Conservation (phyloP, 2,329 filamentous ascomycete species). For the Ceratocystis colombiana region DNA sequence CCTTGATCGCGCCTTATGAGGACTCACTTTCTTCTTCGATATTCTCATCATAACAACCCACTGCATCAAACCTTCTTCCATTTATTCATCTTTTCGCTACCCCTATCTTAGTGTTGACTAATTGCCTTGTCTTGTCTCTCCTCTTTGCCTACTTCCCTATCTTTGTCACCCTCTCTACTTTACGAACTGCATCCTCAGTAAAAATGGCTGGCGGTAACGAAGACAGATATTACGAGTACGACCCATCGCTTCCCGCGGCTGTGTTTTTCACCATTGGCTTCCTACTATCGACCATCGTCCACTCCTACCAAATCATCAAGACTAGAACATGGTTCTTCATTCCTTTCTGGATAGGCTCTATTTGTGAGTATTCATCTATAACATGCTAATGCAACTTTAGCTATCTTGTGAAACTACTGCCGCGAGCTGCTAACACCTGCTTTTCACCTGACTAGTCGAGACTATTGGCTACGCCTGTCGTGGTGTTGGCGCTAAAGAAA, state of each 20-base stretch:
- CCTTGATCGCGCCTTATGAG: too few relatives aligned
- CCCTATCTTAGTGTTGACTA: too few relatives aligned
- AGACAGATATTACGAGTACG: conserved; percentile 37
- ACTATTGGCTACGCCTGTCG: conserved; percentile 27
- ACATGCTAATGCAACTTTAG: neutral
- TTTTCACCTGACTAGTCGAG: conserved; percentile 30
- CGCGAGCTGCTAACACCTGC: neutral
- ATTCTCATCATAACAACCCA: too few relatives aligned
- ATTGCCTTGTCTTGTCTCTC: too few relatives aligned
- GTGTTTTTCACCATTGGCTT: conserved; percentile 32
- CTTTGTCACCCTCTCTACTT: too few relatives aligned
- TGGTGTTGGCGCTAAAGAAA: conserved; percentile 28
- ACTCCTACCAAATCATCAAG: conserved; percentile 35
- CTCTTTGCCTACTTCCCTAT: too few relatives aligned
- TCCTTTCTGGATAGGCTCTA: conserved; percentile 42
- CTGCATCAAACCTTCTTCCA: too few relatives aligned
- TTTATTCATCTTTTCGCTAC: too few relatives aligned
- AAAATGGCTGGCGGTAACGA: too few relatives aligned
- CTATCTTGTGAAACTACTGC: too few relatives aligned
- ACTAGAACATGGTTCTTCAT: conserved; percentile 44
- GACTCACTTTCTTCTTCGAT: too few relatives aligned
- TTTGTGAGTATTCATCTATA: conserved; percentile 35
- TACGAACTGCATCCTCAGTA: too few relatives aligned
- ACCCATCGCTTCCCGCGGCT: conserved; percentile 38
- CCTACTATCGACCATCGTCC: conserved; percentile 35